phyloP scores from a whole-genome alignment of 352 stramenopile species.

The Phytophthora uliginosa region DNA sequence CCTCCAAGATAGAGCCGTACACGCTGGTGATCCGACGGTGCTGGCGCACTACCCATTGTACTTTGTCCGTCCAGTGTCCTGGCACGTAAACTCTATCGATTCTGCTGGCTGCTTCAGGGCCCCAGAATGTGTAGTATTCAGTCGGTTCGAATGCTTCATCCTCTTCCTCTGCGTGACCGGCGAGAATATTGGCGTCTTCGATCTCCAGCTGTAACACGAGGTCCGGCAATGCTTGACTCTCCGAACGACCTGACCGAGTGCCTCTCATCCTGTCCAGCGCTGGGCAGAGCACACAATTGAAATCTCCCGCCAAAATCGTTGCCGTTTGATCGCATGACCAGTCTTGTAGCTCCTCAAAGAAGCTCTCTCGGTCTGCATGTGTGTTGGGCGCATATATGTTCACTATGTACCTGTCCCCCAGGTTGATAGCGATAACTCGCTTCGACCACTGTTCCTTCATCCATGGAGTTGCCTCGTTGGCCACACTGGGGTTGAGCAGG shows the following conservation, averaged over 20 bases:
- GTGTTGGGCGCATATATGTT: background rate
- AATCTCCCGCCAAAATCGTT: background rate
- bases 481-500: background rate
- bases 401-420: background rate
- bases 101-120: background rate
- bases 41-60: background rate
- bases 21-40: background rate
- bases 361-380: background rate
- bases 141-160: background rate
- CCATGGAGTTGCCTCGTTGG: no score
- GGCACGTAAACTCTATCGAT: constrained; percentile 1
- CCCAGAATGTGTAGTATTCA: background rate
- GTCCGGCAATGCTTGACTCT: background rate
- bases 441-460: background rate
- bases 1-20: background rate
- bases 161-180: background rate
- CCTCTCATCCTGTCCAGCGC: background rate
- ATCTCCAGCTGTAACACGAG: background rate
- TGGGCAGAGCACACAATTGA: constrained; percentile 4
- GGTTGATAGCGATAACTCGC: background rate
- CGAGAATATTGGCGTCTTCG: background rate
- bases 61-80: background rate
- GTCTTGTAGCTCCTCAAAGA: background rate
- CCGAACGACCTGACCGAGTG: background rate
- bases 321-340: background rate